Evolutionary conservation across 192 early-diverging fungal species (phyloP), one percentile per base, ranked within the genome.

Genomic region (Kappamyces sp.): DNA sequence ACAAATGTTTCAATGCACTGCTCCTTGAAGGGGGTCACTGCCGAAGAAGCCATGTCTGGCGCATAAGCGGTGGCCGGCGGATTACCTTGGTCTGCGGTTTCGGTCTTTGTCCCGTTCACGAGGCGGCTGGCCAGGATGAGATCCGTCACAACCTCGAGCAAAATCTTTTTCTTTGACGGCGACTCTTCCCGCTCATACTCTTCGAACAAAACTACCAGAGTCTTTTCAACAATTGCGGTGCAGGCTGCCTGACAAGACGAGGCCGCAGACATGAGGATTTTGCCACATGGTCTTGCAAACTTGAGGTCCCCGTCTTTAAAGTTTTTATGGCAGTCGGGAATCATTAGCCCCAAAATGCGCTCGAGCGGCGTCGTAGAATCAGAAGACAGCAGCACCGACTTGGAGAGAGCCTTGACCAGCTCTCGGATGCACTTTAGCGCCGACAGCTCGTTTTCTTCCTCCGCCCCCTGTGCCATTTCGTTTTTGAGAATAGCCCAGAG

Each of bases 391-490:
- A 59, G 49, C 4, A 66, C 61, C 5, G 63, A 57, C 0, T 47
- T 68, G 7, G 69, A 72, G 14, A 96, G 65, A 2, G 87, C 75
- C 32, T 82, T 71, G 1, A 89, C 76, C 6, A 91, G 69, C 14
- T 70, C 69, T 35, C 69, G 68, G 38, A 91, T 65, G 22, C 78
- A 66, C 9, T 70, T 70, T 31, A 94, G 67, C 0, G 90, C 89
- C 2, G 84, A 76, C 1, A 75, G 67, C 58, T 86, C 83, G 5
- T 88, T 73, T 5, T 75, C 65, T 5, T 84, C 81, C 59, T 90
- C 85, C 49, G 85, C 77, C 1, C 88, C 76, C 75, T 91, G 85
- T 55, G 89, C 79, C 12, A 93, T 81, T 68, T 90, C 88, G 43
- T 86, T 77, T 50, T 84, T 83, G 36, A 89, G 70, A 34, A 72